These are phyloP conservation scores for Polygonum aviculare DNA, from an alignment of 148 eudicot genomes.

Conservation along the genomic window DNA sequence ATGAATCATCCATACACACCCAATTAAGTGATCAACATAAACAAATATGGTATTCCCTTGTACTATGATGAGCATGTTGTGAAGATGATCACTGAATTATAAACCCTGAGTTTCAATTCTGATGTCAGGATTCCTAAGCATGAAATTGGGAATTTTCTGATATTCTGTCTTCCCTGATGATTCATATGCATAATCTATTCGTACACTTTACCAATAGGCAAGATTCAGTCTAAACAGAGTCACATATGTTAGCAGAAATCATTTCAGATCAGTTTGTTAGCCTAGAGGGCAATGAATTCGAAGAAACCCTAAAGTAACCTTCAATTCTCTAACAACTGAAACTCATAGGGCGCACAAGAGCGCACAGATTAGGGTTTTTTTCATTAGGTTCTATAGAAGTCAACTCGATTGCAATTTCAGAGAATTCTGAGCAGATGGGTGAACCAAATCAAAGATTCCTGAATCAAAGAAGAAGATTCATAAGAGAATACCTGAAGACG, in stretches of 20 bases:
- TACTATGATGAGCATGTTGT: no score
- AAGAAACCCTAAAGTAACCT: not conserved
- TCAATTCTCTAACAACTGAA: not conserved
- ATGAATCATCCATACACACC: not conserved
- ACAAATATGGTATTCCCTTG: no score
- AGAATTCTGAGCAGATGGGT: not conserved
- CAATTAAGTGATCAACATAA: not conserved
- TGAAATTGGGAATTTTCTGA: not conserved
- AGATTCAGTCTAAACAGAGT: not conserved
- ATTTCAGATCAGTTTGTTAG: not conserved
- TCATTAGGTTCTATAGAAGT: not conserved
- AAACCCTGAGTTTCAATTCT: no score
- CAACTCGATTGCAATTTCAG: not conserved
- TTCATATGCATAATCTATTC: not conserved
- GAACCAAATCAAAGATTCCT: not conserved
- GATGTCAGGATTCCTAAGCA: no score
- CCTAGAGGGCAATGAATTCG: not conserved
- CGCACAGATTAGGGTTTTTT: not conserved
- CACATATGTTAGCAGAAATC: not conserved
- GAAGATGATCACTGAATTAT: no score
- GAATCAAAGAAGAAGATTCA: not conserved
- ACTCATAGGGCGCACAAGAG: not conserved
- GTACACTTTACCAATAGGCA: not conserved
- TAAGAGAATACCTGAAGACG: slow-evolving; percentile 39
- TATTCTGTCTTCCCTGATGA: not conserved